Conservation (phyloP, 2,329 filamentous ascomycete genomes). For the Curvularia hawaiiensis region DNA sequence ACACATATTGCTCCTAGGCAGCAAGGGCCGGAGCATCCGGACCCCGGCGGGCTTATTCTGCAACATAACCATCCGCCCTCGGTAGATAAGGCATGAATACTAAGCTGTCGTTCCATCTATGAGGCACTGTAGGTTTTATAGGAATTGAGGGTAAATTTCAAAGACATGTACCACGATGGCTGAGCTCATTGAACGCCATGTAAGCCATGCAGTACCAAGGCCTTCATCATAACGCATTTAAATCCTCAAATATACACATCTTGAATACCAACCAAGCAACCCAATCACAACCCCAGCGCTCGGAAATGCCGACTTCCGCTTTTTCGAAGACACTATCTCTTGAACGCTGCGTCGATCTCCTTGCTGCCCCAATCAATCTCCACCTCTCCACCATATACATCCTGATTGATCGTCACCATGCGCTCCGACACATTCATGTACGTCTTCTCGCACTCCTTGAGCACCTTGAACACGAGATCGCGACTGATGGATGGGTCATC, state of each 20-base stretch:
- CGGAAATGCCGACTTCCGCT: slow-evolving; percentile 22
- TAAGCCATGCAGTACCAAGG: neutral
- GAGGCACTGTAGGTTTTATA: neutral
- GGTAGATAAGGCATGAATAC: neutral
- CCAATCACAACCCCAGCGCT: slow-evolving; percentile 8
- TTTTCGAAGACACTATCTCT: slow-evolving; percentile 29
- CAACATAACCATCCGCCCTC: slow-evolving; percentile 1
- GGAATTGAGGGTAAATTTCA: neutral
- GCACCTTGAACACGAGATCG: slow-evolving; percentile 63
- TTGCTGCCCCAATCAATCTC: slow-evolving; percentile 47
- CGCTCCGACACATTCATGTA: slow-evolving; percentile 62
- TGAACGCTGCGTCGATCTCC: slow-evolving; percentile 40
- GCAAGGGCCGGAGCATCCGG: slow-evolving; percentile 5
- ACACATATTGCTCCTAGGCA: neutral
- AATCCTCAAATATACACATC: slow-evolving; percentile 12
- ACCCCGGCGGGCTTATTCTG: slow-evolving; percentile 1
- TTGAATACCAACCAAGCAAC: slow-evolving; percentile 2
- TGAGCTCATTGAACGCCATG: slow-evolving; percentile 7
- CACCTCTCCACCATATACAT: slow-evolving; percentile 54
- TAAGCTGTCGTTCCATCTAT: neutral
- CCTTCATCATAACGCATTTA: neutral
- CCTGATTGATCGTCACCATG: slow-evolving; percentile 47
- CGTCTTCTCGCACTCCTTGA: slow-evolving; percentile 63
- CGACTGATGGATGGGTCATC: slow-evolving; percentile 73
- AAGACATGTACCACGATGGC: neutral